A percentile compares a stretch with the other conserved stretches of the same genome.
phyloP scores from a whole-genome alignment of 1,284 basidiomycete genomes.

The Phellopilus nigrolimitatus region DNA sequence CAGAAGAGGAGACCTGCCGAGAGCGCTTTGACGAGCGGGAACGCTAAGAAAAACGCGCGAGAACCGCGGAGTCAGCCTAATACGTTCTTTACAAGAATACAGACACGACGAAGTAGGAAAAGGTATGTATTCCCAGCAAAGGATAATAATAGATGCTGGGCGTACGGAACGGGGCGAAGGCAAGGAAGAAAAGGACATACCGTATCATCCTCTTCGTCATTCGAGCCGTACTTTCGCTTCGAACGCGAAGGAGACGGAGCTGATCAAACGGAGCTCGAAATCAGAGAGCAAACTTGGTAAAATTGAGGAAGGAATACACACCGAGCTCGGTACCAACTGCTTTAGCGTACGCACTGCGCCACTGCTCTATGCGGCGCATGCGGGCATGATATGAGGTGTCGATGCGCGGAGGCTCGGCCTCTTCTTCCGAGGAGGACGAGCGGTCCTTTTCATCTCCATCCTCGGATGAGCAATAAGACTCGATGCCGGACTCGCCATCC shows the following conservation, averaged over 20 bases:
- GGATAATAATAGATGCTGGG: constrained; percentile 6
- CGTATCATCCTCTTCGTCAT: constrained; percentile 39
- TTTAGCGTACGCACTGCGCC: constrained; percentile 45
- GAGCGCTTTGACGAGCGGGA: constrained; percentile 21
- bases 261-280: constrained; percentile 5
- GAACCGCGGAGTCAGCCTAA: constrained; percentile 8
- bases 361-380: constrained; percentile 57
- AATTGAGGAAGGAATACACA: constrained; percentile 9
- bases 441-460: constrained; percentile 1
- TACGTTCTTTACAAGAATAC: neutral
- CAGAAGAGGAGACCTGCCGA: constrained; percentile 10
- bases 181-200: constrained; percentile 34
- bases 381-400: constrained; percentile 45
- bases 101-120: neutral
- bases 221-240: constrained; percentile 38
- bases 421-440: constrained; percentile 48
- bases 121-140: neutral
- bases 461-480: constrained; percentile 17
- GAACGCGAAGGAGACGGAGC: constrained; percentile 22
- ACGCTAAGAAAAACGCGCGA: constrained; percentile 9
- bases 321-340: constrained; percentile 25
- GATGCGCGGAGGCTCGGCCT: constrained; percentile 26
- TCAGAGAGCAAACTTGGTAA: neutral
- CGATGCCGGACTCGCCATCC: neutral
- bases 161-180: constrained; percentile 2